Evolutionary conservation across 495 filamentous ascomycete genomes (phyloP).

Genomic region (Tuber melanosporum): DNA sequence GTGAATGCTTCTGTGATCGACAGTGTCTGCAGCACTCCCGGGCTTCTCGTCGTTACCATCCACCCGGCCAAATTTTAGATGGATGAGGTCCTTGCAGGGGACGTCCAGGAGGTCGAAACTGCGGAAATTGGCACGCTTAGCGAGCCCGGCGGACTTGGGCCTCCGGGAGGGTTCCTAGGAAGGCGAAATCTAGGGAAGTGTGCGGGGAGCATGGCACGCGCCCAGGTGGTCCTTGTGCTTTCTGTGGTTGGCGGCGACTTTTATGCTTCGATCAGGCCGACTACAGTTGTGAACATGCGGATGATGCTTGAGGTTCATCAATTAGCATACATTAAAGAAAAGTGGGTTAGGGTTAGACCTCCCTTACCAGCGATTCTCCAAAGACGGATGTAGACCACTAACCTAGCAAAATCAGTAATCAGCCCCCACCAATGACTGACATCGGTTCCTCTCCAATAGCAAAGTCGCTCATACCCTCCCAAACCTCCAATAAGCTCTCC

Average conservation of each 20-base stretch:
- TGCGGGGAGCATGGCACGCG: too few species aligned
- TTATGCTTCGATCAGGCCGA: conserved; percentile 60
- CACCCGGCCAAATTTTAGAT: conserved; percentile 47
- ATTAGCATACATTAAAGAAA: conserved; percentile 24
- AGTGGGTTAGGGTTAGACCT: conserved; percentile 41
- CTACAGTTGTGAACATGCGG: conserved; percentile 57
- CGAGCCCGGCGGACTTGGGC: too few species aligned
- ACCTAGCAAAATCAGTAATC: conserved; percentile 57
- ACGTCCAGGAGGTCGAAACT: too few species aligned
- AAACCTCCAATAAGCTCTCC: conserved; percentile 55
- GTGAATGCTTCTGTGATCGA: conserved; percentile 54
- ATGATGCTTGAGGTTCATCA: conserved; percentile 54
- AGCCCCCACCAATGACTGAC: conserved; percentile 50
- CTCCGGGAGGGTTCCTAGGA: too few species aligned
- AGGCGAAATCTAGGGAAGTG: too few species aligned
- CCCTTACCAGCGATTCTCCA: conserved; percentile 19
- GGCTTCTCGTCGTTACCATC: conserved; percentile 49
- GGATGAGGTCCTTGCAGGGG: conserved; percentile 53
- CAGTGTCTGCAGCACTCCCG: conserved; percentile 52
- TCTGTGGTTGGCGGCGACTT: too few species aligned
- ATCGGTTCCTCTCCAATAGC: conserved; percentile 60
- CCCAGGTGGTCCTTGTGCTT: too few species aligned
- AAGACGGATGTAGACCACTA: conserved; percentile 42
- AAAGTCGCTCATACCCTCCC: conserved; percentile 59
- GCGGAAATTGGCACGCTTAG: too few species aligned